phyloP scores from a whole-genome alignment of 179 eudicot genomes.

The Silene noctiflora region DNA sequence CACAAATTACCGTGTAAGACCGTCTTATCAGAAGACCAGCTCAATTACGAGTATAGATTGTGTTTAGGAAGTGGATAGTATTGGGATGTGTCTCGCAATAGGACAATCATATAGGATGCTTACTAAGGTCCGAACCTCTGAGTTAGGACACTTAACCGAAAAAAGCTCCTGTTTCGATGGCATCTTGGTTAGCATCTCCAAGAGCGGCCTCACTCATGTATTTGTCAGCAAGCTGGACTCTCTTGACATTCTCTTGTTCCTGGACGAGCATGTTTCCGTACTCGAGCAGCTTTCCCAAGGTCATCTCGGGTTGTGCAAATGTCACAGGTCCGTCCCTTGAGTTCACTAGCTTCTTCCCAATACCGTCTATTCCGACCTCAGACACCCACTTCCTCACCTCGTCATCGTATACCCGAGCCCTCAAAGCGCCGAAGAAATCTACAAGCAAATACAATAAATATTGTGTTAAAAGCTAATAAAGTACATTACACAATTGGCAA shows the following conservation, averaged over 20 bases:
- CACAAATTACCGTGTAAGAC: too few relatives aligned
- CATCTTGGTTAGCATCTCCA: slow-evolving; percentile 74
- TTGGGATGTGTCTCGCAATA: too few relatives aligned
- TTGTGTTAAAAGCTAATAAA: too few relatives aligned
- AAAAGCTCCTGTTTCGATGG: slow-evolving; percentile 56
- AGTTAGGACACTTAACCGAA: slow-evolving; percentile 45
- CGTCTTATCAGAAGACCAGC: too few relatives aligned
- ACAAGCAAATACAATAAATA: slow-evolving; percentile 6
- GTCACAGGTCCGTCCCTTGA: slow-evolving; percentile 62
- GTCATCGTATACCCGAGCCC: slow-evolving; percentile 85
- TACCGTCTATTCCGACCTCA: slow-evolving; percentile 41
- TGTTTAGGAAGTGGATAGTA: too few relatives aligned
- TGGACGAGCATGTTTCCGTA: slow-evolving; percentile 76
- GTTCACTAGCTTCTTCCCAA: slow-evolving; percentile 76
- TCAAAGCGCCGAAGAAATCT: slow-evolving; percentile 86
- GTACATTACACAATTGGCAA: too few relatives aligned
- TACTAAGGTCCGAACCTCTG: too few relatives aligned
- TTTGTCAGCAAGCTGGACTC: slow-evolving; percentile 74
- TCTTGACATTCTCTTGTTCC: slow-evolving; percentile 83
- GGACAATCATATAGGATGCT: too few relatives aligned
- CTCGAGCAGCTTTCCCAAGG: slow-evolving; percentile 57
- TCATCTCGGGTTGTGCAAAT: slow-evolving; percentile 66
- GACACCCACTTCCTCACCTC: slow-evolving; percentile 63
- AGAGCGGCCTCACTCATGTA: slow-evolving; percentile 71
- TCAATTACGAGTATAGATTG: too few relatives aligned